Conservation (phyloP, 2,329 filamentous ascomycete genomes). For the Phymatotrichopsis omnivora region DNA sequence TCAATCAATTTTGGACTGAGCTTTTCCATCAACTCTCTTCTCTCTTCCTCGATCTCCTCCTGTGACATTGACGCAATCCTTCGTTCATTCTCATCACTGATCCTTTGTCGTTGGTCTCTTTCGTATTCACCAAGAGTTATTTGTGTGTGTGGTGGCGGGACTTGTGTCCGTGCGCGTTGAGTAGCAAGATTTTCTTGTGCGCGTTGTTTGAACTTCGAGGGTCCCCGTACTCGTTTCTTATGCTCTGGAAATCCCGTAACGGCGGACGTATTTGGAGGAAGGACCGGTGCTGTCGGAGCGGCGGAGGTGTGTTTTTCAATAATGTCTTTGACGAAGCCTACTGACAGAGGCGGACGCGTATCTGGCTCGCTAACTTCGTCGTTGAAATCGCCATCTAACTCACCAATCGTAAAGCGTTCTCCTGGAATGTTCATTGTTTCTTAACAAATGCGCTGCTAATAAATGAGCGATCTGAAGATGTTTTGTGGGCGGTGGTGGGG, state of each 20-base stretch:
- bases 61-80: slow-evolving; percentile 67
- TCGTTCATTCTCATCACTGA: slow-evolving; percentile 72
- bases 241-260: slow-evolving; percentile 77
- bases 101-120: slow-evolving; percentile 55
- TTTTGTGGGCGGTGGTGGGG: too few species aligned
- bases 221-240: slow-evolving; percentile 56
- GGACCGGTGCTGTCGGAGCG: slow-evolving; percentile 51
- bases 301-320: slow-evolving; percentile 63
- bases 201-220: slow-evolving; percentile 66
- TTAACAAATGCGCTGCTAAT: too few species aligned
- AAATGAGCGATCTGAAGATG: too few species aligned
- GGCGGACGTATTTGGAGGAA: slow-evolving; percentile 48
- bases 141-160: slow-evolving; percentile 25
- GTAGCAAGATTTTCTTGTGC: slow-evolving; percentile 32
- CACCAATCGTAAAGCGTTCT: slow-evolving; percentile 36
- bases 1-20: slow-evolving; percentile 68
- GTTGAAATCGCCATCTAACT: slow-evolving; percentile 44
- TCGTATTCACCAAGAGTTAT: slow-evolving; percentile 32
- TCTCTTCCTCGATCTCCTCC: slow-evolving; percentile 70
- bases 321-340: slow-evolving; percentile 55
- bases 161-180: slow-evolving; percentile 26
- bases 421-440: slow-evolving; percentile 44
- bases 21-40: slow-evolving; percentile 66
- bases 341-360: slow-evolving; percentile 31
- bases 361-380: slow-evolving; percentile 32